phyloP scores from a whole-genome alignment of 768 basidiomycete genomes.

The Lactifluus volemus region DNA sequence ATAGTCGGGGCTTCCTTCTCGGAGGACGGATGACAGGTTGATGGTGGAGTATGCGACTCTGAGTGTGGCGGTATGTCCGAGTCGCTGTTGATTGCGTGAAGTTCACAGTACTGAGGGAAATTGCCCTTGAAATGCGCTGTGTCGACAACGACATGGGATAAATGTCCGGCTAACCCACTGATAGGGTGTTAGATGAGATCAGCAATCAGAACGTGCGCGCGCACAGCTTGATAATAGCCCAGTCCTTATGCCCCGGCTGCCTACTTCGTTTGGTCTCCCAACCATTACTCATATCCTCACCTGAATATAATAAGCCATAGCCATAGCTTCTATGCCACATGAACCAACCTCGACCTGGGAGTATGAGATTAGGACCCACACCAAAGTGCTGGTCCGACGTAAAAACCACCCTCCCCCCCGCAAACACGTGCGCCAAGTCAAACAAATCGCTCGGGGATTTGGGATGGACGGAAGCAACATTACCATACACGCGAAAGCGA shows the following conservation, averaged over 20 bases:
- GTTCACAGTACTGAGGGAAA: conserved; percentile 81
- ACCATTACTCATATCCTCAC: conserved; percentile 93
- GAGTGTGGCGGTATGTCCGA: conserved; percentile 28
- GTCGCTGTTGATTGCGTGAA: conserved; percentile 45
- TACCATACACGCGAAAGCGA: conserved; percentile 86
- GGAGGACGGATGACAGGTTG: conserved; percentile 14
- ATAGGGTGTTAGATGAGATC: not conserved
- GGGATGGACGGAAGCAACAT: conserved; percentile 60
- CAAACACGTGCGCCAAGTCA: conserved; percentile 86
- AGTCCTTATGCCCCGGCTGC: conserved; percentile 74
- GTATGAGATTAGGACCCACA: conserved; percentile 79
- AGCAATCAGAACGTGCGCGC: conserved; percentile 24
- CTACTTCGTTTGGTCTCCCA: conserved; percentile 97
- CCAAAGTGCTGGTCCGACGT: conserved; percentile 96
- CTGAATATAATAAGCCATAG: conserved; percentile 23
- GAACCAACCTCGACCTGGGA: conserved; percentile 71
- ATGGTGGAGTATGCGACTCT: conserved; percentile 10
- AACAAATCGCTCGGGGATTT: conserved; percentile 40
- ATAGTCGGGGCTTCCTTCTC: conserved; percentile 23
- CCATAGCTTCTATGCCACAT: not conserved
- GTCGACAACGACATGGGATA: conserved; percentile 82
- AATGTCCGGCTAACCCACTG: conserved; percentile 65
- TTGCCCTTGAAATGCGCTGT: conserved; percentile 96
- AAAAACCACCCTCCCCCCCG: conserved; percentile 76
- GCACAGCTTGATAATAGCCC: conserved; percentile 84